A percentile compares a stretch with the other conserved stretches of the same genome.
Conservation (phyloP, 2,329 filamentous ascomycete species). For the Sporothrix globosa region DNA sequence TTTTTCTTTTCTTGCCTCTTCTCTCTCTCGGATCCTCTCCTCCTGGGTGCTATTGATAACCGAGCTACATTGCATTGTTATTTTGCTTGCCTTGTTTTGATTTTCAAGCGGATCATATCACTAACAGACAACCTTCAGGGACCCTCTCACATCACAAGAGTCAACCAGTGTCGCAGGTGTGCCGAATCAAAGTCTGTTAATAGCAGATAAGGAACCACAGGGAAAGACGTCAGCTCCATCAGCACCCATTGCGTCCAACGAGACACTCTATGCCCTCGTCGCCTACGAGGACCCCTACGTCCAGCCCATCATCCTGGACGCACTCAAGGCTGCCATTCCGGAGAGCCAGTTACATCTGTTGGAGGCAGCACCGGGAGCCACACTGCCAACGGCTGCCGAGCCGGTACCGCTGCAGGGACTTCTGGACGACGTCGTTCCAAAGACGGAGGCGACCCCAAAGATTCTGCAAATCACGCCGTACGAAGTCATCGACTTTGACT, state of each 20-base stretch:
- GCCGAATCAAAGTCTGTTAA: not conserved
- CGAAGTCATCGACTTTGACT: conserved; percentile 83
- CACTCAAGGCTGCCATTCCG: conserved; percentile 67
- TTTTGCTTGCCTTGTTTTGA: not conserved
- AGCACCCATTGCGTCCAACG: conserved; percentile 25
- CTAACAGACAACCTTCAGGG: not conserved
- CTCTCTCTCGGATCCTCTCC: not conserved
- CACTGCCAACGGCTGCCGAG: conserved; percentile 34
- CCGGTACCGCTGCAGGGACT: conserved; percentile 46
- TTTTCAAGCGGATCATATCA: not conserved
- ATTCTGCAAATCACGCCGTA: conserved; percentile 83
- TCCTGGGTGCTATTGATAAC: not conserved
- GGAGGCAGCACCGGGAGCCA: conserved; percentile 10
- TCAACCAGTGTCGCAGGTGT: not conserved
- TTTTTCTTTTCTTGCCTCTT: not conserved
- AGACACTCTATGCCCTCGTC: conserved; percentile 69
- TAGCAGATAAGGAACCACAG: not conserved
- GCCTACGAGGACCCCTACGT: conserved; percentile 89
- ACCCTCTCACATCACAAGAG: not conserved
- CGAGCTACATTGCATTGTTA: not conserved
- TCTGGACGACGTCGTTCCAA: conserved; percentile 40
- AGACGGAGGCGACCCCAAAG: conserved; percentile 38
- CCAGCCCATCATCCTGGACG: conserved; percentile 77
- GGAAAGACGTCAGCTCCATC: not conserved
- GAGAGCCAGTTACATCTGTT: conserved; percentile 54